A percentile compares a stretch with the other conserved stretches of the same genome.
These are phyloP conservation scores for Tolypocladium ovalisporum DNA, from an alignment of 2,329 filamentous ascomycete species.

Conservation along the genomic window DNA sequence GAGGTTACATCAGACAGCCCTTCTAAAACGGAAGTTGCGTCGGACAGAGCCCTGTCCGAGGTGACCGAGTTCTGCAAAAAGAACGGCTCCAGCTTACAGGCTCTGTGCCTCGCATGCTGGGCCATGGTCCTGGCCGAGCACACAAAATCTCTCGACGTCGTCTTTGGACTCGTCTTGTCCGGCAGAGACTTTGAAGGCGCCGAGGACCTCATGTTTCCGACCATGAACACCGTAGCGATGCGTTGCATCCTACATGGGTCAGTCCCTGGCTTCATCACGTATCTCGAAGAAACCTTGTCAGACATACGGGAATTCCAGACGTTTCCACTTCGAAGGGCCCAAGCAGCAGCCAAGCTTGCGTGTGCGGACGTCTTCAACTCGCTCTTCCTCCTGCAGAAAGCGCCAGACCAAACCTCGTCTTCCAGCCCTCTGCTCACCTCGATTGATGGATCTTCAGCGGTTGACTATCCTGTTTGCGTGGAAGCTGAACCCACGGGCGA, in stretches of 20 bases:
- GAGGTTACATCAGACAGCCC: neutral
- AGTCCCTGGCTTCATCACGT: slow-evolving; percentile 50
- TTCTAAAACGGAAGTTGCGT: slow-evolving; percentile 8
- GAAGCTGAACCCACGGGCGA: slow-evolving; percentile 59
- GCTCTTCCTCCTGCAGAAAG: slow-evolving; percentile 43
- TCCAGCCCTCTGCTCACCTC: slow-evolving; percentile 44
- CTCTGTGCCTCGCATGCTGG: slow-evolving; percentile 68
- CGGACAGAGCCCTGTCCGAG: neutral
- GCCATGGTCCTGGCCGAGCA: slow-evolving; percentile 56
- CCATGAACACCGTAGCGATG: slow-evolving; percentile 82
- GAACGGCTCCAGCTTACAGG: slow-evolving; percentile 62
- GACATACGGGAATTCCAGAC: slow-evolving; percentile 62
- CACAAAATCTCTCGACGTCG: slow-evolving; percentile 56
- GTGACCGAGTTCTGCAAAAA: slow-evolving; percentile 50
- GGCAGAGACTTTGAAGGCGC: slow-evolving; percentile 67
- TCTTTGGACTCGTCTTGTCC: slow-evolving; percentile 74
- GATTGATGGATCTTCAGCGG: slow-evolving; percentile 49
- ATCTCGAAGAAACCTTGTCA: slow-evolving; percentile 61
- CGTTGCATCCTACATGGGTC: slow-evolving; percentile 63
- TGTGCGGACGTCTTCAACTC: slow-evolving; percentile 39
- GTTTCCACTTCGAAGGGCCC: slow-evolving; percentile 63
- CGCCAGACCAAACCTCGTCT: slow-evolving; percentile 1
- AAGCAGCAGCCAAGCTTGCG: slow-evolving; percentile 28
- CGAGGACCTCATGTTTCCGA: slow-evolving; percentile 66
- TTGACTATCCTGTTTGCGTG: slow-evolving; percentile 73